Evolutionary conservation across 129 eudicot genomes (phyloP).

Genomic region (Tagetes erecta): DNA sequence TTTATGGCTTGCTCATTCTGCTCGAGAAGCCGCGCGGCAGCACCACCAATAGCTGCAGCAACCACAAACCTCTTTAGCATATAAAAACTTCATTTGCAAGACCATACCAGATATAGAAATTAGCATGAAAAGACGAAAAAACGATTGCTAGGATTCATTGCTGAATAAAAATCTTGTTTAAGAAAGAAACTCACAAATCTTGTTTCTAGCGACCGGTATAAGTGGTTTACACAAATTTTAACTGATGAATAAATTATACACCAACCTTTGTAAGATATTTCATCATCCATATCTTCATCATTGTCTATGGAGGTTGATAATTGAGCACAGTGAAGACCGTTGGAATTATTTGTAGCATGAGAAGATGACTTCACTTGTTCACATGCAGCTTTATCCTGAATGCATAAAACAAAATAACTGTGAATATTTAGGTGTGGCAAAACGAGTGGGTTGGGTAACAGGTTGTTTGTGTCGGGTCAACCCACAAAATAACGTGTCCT

Average conservation of each 20-base stretch:
- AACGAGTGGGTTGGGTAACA: neutral
- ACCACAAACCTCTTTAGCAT: conserved; percentile 1
- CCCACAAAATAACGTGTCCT: neutral
- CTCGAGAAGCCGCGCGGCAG: neutral
- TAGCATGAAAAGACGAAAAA: neutral
- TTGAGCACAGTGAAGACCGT: neutral
- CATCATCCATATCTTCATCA: neutral
- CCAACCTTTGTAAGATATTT: conserved; percentile 10
- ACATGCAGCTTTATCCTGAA: conserved; percentile 6
- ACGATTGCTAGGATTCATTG: neutral
- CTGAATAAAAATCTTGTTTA: too few relatives aligned
- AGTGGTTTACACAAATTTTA: too few relatives aligned
- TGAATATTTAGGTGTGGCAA: neutral
- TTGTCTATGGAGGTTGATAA: neutral
- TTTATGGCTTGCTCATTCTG: neutral
- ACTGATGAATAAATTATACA: neutral
- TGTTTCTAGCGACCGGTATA: neutral
- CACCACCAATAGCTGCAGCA: conserved; percentile 16
- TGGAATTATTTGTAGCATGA: neutral
- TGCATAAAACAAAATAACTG: neutral
- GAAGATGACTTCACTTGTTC: neutral
- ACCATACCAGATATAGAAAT: neutral
- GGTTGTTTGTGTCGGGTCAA: neutral
- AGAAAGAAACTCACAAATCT: too few relatives aligned
- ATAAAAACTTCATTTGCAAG: neutral